These are phyloP conservation scores for Hymenoscyphus fraxineus DNA, from an alignment of 2,329 filamentous ascomycete species.

Conservation along the genomic window DNA sequence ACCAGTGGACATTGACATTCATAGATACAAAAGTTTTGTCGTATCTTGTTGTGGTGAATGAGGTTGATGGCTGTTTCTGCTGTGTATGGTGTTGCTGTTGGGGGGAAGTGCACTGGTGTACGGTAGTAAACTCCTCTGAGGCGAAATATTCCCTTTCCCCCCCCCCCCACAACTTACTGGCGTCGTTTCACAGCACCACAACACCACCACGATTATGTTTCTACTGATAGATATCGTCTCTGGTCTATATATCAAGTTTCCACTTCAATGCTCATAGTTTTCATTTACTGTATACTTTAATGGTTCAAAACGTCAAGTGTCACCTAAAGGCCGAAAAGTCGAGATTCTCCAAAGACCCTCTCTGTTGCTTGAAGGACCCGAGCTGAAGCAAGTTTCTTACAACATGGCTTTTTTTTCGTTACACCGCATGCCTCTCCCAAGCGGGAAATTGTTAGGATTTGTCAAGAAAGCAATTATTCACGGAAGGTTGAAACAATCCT, in stretches of 20 bases:
- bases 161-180: too few relatives aligned
- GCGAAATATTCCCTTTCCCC: too few relatives aligned
- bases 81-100: background rate
- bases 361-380: background rate
- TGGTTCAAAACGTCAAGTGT: background rate
- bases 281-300: background rate
- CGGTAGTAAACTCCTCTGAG: too few relatives aligned
- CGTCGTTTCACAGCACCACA: too few relatives aligned
- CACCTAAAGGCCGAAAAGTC: background rate
- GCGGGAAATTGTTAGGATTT: background rate
- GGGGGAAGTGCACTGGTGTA: background rate
- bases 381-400: too few relatives aligned
- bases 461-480: background rate
- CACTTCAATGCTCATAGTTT: background rate
- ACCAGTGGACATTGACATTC: background rate
- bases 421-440: background rate
- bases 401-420: background rate
- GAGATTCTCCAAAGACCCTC: background rate
- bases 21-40: background rate
- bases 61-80: background rate
- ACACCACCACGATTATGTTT: background rate
- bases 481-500: background rate
- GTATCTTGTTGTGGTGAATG: background rate
- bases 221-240: background rate
- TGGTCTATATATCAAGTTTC: background rate